phyloP scores from a whole-genome alignment of 176 grass and related monocot genomes.

The Tillandsia fasciculata region DNA sequence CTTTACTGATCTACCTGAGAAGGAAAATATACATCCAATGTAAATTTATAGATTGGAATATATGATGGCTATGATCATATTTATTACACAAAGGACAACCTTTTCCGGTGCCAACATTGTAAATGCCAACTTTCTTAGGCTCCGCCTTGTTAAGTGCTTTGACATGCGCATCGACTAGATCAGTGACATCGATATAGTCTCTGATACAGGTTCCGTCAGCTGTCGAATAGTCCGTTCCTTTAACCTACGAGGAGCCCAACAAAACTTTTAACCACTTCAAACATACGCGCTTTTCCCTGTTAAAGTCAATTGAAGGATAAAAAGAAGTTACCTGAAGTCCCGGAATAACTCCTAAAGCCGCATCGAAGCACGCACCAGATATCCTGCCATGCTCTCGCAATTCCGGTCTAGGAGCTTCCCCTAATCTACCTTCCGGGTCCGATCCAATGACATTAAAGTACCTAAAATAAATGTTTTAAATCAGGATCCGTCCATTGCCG shows the following conservation, averaged over 20 bases:
- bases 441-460: conserved; percentile 98
- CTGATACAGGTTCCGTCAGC: conserved; percentile 79
- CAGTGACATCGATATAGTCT: conserved; percentile 97
- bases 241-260: conserved; percentile 33
- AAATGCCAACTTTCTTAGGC: conserved; percentile 83
- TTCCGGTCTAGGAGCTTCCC: conserved; percentile 92
- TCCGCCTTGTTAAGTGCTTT: conserved; percentile 83
- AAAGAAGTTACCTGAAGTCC: conserved; percentile 52
- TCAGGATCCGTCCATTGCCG: background rate
- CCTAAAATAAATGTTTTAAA: conserved; percentile 25
- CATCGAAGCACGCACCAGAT: conserved; percentile 87
- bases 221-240: conserved; percentile 60
- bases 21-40: conserved; percentile 14
- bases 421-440: conserved; percentile 71
- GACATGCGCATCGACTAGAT: conserved; percentile 97
- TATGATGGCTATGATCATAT: background rate
- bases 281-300: background rate
- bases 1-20: conserved; percentile 86
- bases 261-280: background rate
- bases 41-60: background rate
- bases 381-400: conserved; percentile 82
- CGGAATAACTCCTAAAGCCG: conserved; percentile 57
- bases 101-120: conserved; percentile 88
- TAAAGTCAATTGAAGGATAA: conserved; percentile 4
- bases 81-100: conserved; percentile 16